Evolutionary conservation across 2,329 filamentous ascomycete genomes (phyloP).

Genomic region (Pestalotiopsis sp.): DNA sequence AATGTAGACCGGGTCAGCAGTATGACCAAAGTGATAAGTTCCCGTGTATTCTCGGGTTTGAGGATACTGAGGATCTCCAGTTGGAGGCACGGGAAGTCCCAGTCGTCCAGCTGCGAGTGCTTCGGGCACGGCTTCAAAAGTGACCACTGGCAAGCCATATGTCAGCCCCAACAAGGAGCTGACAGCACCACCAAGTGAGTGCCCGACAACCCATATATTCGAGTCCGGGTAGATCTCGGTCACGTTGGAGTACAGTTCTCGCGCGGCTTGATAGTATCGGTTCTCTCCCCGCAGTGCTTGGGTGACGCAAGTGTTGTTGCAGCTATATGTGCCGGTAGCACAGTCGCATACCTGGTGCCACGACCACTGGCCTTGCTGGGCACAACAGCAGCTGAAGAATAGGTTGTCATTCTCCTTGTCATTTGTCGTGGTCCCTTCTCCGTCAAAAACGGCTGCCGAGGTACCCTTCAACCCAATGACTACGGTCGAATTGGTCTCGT

Average conservation of each 20-base stretch:
- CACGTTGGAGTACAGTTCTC: constrained; percentile 90
- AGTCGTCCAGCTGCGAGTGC: constrained; percentile 83
- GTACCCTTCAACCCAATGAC: constrained; percentile 95
- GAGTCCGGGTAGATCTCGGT: constrained; percentile 84
- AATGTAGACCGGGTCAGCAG: constrained; percentile 92
- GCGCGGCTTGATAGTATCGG: constrained; percentile 86
- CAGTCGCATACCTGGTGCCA: constrained; percentile 96
- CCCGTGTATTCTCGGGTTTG: constrained; percentile 76
- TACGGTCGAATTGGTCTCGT: constrained; percentile 82
- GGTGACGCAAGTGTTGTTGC: constrained; percentile 88
- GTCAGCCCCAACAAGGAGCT: constrained; percentile 88
- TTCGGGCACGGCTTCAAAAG: constrained; percentile 91
- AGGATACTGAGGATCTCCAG: constrained; percentile 69
- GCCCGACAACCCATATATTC: constrained; percentile 86
- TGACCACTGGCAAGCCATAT: constrained; percentile 87
- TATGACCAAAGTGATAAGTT: constrained; percentile 90
- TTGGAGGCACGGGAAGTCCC: constrained; percentile 83
- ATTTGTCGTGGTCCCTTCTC: constrained; percentile 94
- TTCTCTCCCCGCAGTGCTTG: constrained; percentile 79
- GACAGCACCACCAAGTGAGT: constrained; percentile 89
- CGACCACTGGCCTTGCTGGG: constrained; percentile 84
- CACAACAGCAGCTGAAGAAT: constrained; percentile 97
- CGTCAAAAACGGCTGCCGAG: constrained; percentile 87
- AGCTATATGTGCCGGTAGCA: constrained; percentile 82
- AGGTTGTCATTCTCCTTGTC: constrained; percentile 98